These are phyloP conservation scores for Lippia alba DNA, from an alignment of 305 asterid genomes.

Conservation along the genomic window DNA sequence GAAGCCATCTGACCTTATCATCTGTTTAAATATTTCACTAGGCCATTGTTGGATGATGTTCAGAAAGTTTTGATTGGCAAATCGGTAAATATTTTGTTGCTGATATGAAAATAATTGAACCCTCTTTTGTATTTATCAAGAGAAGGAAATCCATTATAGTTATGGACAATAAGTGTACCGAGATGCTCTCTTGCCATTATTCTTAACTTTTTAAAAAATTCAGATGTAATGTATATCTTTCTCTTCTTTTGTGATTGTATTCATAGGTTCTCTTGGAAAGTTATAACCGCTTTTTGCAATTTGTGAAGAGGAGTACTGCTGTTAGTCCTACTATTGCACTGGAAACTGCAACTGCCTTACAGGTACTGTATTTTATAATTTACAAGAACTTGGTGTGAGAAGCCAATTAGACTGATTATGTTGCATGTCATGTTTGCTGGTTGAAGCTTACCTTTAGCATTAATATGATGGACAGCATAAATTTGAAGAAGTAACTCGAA, in stretches of 20 bases:
- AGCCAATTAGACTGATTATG: constrained; percentile 21
- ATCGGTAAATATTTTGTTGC: background rate
- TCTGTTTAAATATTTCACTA: constrained; percentile 8
- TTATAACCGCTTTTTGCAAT: constrained; percentile 79
- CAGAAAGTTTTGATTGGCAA: background rate
- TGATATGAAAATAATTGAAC: constrained; percentile 18
- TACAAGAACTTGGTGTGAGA: constrained; percentile 21
- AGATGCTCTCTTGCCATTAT: background rate
- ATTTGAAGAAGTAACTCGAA: constrained; percentile 91
- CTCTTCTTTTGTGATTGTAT: constrained; percentile 16
- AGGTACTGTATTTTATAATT: constrained; percentile 57
- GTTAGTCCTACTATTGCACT: constrained; percentile 91
- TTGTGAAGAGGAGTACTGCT: constrained; percentile 92
- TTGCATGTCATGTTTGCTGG: constrained; percentile 26
- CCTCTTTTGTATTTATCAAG: background rate
- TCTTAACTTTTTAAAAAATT: constrained; percentile 7
- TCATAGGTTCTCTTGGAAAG: constrained; percentile 83
- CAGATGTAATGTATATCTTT: constrained; percentile 11
- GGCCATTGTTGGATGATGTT: constrained; percentile 11
- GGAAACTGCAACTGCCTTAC: constrained; percentile 96
- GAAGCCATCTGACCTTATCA: constrained; percentile 19
- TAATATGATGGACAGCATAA: constrained; percentile 67
- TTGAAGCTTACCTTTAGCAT: constrained; percentile 47
- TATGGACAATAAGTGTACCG: constrained; percentile 18
- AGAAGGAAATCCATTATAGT: constrained; percentile 1